These are phyloP conservation scores for Aquilaria yunnanensis DNA, from an alignment of 345 rosid genomes.

Conservation along the genomic window DNA sequence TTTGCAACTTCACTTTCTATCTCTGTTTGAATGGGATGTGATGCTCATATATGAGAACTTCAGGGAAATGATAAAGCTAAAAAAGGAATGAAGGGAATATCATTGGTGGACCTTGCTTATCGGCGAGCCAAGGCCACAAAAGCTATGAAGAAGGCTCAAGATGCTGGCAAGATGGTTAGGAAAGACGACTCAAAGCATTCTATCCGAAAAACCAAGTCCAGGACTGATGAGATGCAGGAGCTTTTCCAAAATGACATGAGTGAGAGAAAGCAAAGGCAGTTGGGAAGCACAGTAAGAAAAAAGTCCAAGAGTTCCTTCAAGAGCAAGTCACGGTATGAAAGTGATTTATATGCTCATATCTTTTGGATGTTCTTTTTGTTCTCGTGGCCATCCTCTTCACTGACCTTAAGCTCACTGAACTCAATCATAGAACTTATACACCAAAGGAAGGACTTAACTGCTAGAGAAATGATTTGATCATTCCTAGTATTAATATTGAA, in stretches of 20 bases:
- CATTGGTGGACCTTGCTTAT: constrained; percentile 73
- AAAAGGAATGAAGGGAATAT: constrained; percentile 67
- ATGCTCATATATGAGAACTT: constrained; percentile 2
- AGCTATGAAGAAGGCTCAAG: constrained; percentile 64
- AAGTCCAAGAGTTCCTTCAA: constrained; percentile 73
- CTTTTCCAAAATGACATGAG: constrained; percentile 81
- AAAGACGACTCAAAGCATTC: constrained; percentile 32
- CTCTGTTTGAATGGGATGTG: neutral
- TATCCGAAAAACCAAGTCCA: constrained; percentile 43
- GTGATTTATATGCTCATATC: neutral
- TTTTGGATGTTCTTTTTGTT: too few species aligned
- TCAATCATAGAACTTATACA: too few species aligned
- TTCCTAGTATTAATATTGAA: too few species aligned
- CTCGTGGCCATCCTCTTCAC: too few species aligned
- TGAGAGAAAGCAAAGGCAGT: constrained; percentile 56
- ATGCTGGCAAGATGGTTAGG: constrained; percentile 58
- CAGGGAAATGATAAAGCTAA: constrained; percentile 47
- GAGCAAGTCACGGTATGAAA: constrained; percentile 85
- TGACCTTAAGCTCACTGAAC: too few species aligned
- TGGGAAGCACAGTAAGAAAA: constrained; percentile 33
- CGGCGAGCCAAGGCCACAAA: constrained; percentile 83
- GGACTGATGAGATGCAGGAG: constrained; percentile 74
- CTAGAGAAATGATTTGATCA: too few species aligned
- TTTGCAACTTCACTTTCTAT: neutral
- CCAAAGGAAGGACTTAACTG: too few species aligned